Conservation (phyloP, 2,329 filamentous ascomycete species). For the Claviceps spartinae region DNA sequence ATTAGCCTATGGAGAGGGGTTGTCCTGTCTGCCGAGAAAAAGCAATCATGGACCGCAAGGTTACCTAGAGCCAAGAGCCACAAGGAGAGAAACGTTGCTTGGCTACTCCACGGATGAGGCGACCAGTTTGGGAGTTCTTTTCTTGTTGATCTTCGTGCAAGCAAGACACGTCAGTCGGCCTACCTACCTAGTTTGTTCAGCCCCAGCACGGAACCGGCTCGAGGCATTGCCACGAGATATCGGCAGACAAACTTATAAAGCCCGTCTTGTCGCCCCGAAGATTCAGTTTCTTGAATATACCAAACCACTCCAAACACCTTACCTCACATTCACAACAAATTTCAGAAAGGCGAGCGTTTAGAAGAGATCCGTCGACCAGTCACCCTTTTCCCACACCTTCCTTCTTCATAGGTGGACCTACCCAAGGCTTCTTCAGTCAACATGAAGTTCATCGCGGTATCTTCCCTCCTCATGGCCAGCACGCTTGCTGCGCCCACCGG, state of each 20-base stretch:
- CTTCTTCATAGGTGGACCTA: background rate
- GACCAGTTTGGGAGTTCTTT: background rate
- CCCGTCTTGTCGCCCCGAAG: background rate
- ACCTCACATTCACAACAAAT: background rate
- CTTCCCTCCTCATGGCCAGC: conserved; percentile 8
- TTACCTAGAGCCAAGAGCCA: background rate
- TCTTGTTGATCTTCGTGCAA: background rate
- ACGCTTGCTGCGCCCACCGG: conserved; percentile 9
- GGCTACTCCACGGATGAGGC: background rate
- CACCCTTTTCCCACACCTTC: background rate
- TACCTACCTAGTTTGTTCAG: background rate
- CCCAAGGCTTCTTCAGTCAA: background rate
- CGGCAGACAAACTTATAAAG: background rate
- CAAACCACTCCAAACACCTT: background rate
- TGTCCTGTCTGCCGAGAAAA: background rate
- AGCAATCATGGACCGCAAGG: background rate
- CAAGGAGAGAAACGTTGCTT: background rate
- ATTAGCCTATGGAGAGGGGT: background rate
- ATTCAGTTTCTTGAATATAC: background rate
- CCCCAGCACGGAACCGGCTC: background rate
- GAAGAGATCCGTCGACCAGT: background rate
- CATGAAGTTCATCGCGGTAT: conserved; percentile 9
- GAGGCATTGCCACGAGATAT: background rate
- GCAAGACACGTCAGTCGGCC: background rate
- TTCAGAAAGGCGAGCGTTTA: background rate